Base-by-base conservation (phyloP, 2,329 filamentous ascomycete genomes). In the Beauveria sp. region DNA sequence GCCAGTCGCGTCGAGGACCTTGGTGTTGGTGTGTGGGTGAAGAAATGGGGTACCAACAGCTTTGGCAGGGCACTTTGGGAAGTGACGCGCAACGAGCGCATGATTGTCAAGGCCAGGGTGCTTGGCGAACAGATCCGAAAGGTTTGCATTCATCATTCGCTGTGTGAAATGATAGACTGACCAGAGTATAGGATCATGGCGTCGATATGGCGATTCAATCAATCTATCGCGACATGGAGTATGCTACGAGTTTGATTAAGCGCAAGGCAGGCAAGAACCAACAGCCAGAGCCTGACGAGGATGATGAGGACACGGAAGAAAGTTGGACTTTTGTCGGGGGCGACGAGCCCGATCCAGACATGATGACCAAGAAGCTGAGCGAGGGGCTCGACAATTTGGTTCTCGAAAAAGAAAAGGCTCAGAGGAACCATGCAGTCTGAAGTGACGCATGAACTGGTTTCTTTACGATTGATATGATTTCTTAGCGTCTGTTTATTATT, bases 141-240 rank as follows among this genome's bases (percentile, higher is more conserved):
- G 76, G 91, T 95, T 81, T 74, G 84, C 78, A 45, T 43, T 38
- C 26, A 14, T 28, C 10, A 26, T 16, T 28, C 24, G 14, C 26
- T 5, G 16, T 40, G 12, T 51, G 10, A 2, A 45, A 2, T 7
- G 3, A 30, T 46, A n/a, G 61, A 56, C 72, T 73, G 68, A 77
- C 70, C 47, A 20, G 38, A 5, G 28, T 34, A 30, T 62, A 96
- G 89, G 93, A 99, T 73, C 86, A 91, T 66, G 95, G 95, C 42
- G 92, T 97, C n/a, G 86, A 88, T 53, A 89, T 82, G 5, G 95
- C 93, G 6, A 95, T 98, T 64, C 90, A 96, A 73, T 90, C 86
- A 63, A 90, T 99, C 61, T 99, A 98, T 72, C 89, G 95, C 47
- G 93, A 98, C 72, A 82, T 98, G 61, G 95, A 98, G 71, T 97